Evolutionary conservation across 2,329 filamentous ascomycete genomes (phyloP).

Genomic region (Chalara sp.): DNA sequence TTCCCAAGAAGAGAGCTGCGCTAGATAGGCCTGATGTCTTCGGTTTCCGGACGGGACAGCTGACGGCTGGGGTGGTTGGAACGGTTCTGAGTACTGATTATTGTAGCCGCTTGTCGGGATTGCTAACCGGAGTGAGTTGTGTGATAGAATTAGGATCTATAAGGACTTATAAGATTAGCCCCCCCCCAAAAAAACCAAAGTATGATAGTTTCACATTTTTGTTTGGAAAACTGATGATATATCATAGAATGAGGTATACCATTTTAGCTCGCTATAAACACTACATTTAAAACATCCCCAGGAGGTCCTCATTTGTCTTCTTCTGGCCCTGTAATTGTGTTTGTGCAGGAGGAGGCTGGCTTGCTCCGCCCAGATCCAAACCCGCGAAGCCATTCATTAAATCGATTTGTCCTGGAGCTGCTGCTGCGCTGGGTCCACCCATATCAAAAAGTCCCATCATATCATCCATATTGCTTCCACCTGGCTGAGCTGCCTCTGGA

Average conservation of each 20-base stretch:
- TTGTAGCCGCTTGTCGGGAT: too few species aligned
- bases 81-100: too few species aligned
- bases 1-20: too few species aligned
- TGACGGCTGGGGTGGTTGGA: too few species aligned
- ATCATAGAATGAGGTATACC: not conserved
- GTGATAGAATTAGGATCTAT: too few species aligned
- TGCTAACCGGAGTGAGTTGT: too few species aligned
- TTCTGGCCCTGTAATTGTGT: constrained; percentile 46
- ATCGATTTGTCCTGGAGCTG: constrained; percentile 26
- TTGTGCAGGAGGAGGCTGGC: constrained; percentile 57
- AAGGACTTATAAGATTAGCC: too few species aligned
- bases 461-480: constrained; percentile 66
- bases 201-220: too few species aligned
- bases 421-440: constrained; percentile 16
- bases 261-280: not conserved
- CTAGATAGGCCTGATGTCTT: too few species aligned
- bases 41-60: too few species aligned
- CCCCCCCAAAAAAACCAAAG: too few species aligned
- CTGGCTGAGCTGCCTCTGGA: constrained; percentile 38
- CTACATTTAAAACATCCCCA: constrained; percentile 44
- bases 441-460: constrained; percentile 64
- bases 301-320: constrained; percentile 52
- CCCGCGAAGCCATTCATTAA: constrained; percentile 76
- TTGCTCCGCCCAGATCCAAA: constrained; percentile 64
- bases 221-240: too few species aligned